Percentiles rank a stretch among this genome's conserved stretches.
These are phyloP conservation scores for Aspergillus sp. DNA, from an alignment of 2,329 filamentous ascomycete species.

Conservation along the genomic window DNA sequence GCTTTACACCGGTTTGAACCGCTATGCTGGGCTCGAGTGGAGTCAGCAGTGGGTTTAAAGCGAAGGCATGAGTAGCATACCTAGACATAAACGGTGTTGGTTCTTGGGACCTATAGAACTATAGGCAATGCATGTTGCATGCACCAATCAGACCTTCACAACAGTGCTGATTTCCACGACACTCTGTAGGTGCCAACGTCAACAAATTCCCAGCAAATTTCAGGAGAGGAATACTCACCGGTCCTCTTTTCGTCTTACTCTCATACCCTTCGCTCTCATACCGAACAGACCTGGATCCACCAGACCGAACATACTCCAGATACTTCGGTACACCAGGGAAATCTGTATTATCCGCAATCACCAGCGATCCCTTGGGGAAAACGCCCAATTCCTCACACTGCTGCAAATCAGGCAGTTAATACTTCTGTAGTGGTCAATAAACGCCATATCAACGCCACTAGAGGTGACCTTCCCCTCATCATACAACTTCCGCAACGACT, in stretches of 20 bases:
- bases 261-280: constrained; percentile 19
- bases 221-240: constrained; percentile 6
- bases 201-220: neutral
- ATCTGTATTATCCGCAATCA: constrained; percentile 36
- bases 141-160: neutral
- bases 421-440: constrained; percentile 32
- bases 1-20: no score
- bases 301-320: constrained; percentile 31
- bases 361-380: constrained; percentile 23
- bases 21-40: no score
- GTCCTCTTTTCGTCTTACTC: constrained; percentile 3
- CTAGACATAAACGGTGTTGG: no score
- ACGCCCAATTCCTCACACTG: constrained; percentile 28
- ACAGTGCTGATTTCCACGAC: constrained; percentile 16
- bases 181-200: constrained; percentile 7
- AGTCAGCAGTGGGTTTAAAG: no score
- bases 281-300: constrained; percentile 13
- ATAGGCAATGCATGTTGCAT: no score
- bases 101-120: no score
- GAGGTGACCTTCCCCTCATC: constrained; percentile 18
- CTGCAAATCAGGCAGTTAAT: constrained; percentile 32
- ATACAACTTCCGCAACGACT: constrained; percentile 23
- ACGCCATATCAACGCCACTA: constrained; percentile 29
- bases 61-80: no score
- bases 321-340: constrained; percentile 37